Conservation (phyloP, 768 basidiomycete genomes). For the Tulasnella sp. region DNA sequence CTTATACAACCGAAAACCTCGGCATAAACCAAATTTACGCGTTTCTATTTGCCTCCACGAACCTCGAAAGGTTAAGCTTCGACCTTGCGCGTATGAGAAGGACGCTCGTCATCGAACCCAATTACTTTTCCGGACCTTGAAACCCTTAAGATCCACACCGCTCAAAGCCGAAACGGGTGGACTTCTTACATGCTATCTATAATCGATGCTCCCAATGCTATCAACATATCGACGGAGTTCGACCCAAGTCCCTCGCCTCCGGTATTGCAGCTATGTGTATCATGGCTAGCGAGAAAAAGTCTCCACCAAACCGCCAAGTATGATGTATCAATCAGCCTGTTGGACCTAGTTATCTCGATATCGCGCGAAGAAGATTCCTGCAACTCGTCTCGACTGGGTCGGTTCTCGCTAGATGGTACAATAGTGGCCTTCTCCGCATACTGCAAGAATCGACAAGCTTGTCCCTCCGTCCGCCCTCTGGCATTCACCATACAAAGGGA, state of each 20-base stretch:
- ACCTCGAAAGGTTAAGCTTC: background rate
- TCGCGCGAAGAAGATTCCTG: background rate
- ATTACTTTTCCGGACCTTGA: background rate
- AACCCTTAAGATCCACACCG: too few species aligned
- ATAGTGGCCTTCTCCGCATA: too few species aligned
- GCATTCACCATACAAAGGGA: too few species aligned
- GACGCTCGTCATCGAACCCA: background rate
- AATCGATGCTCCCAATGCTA: background rate
- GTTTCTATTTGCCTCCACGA: background rate
- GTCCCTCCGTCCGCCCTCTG: too few species aligned
- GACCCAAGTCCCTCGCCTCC: background rate
- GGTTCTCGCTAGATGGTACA: background rate
- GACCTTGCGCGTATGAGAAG: background rate
- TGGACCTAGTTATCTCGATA: background rate
- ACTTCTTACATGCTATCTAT: too few species aligned
- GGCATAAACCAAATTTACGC: background rate
- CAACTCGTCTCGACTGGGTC: too few species aligned
- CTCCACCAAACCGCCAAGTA: background rate
- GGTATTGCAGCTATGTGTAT: background rate
- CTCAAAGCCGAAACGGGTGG: too few species aligned
- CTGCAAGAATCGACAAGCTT: too few species aligned
- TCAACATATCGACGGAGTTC: background rate
- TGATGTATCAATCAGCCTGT: background rate
- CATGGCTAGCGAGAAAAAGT: background rate
- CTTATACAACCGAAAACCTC: too few species aligned